phyloP scores from a whole-genome alignment of 2,329 filamentous ascomycete genomes.

The Fusarium sp. region DNA sequence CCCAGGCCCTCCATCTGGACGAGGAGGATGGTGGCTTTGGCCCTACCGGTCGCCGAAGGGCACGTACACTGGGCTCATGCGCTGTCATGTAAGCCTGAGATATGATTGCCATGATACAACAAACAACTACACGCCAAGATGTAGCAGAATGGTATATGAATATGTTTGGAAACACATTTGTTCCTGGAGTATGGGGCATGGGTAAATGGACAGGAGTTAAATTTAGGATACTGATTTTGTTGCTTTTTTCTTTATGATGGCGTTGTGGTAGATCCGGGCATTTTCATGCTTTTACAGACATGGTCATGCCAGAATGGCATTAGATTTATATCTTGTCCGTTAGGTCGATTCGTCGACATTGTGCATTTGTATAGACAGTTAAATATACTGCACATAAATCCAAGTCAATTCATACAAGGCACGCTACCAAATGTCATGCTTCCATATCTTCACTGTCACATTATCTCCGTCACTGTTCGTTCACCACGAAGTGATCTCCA shows the following conservation, averaged over 20 bases:
- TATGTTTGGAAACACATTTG: conserved; percentile 2
- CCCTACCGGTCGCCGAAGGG: conserved; percentile 67
- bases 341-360: conserved; percentile 15
- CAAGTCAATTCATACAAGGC: conserved; percentile 12
- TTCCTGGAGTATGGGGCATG: conserved; percentile 8
- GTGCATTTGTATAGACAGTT: conserved; percentile 37
- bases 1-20: conserved; percentile 81
- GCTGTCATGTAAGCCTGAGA: conserved; percentile 69
- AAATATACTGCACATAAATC: conserved; percentile 23
- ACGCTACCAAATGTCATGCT: not conserved
- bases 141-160: conserved; percentile 11
- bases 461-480: conserved; percentile 34
- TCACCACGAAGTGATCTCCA: conserved; percentile 49
- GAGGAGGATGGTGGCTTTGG: conserved; percentile 78
- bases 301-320: conserved; percentile 7
- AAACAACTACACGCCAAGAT: not conserved
- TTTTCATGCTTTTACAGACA: conserved; percentile 7
- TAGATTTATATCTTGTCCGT: conserved; percentile 18
- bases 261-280: conserved; percentile 42
- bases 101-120: conserved; percentile 7
- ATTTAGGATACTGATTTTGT: conserved; percentile 14
- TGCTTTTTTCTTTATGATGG: conserved; percentile 20
- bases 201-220: conserved; percentile 29
- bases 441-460: conserved; percentile 3
- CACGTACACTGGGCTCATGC: conserved; percentile 73